Evolutionary conservation across 169 alveolate genomes (phyloP), one percentile per base, ranked within the genome.

Genomic region (Babesia gibsoni): DNA sequence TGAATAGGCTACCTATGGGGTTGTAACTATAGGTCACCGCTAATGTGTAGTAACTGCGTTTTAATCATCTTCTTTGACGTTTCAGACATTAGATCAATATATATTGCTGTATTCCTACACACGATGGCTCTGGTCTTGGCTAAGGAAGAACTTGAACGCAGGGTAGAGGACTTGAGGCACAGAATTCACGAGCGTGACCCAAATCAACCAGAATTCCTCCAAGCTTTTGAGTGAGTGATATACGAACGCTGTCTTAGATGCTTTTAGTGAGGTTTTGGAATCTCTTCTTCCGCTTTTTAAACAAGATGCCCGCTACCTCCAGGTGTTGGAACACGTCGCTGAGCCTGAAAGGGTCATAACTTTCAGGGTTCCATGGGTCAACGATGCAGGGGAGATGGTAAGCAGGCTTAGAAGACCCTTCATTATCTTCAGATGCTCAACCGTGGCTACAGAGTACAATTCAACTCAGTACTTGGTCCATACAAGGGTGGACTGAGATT

Each of bases 401-500:
- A 22, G 90, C n/a, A 6, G 1, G 29, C 9, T 7, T 6, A 4
- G n/a, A 6, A 20, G 7, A 18, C 18, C 41, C 4, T 48, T 32
- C 79, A 46, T 45, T 22, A 25, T 18, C 4, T 18, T 10, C 46
- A 73, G 54, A 70, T 84, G 73, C 82, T 84, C 29, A 88, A 88
- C 65, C 75, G 94, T 32, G 92, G 94, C n/a, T 91, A 69, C 67
- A 75, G 96, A 14, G 93, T 91, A 10, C 96, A 91, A 67, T 89
- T 48, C 72, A 91, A 74, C 70, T 83, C 91, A 23, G 84, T 82
- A 5, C 80, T 89, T 0, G 96, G 94, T 6, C 93, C 94, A 12
- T 91, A 89, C 80, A 91, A 91, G 84, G 94, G 94, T 10, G 96
- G 96, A n/a, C 70, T 91, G 29, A 81, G 94, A 12, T 89, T 91